Conservation (phyloP, 2,329 filamentous ascomycete genomes). For the Nemania sp. region DNA sequence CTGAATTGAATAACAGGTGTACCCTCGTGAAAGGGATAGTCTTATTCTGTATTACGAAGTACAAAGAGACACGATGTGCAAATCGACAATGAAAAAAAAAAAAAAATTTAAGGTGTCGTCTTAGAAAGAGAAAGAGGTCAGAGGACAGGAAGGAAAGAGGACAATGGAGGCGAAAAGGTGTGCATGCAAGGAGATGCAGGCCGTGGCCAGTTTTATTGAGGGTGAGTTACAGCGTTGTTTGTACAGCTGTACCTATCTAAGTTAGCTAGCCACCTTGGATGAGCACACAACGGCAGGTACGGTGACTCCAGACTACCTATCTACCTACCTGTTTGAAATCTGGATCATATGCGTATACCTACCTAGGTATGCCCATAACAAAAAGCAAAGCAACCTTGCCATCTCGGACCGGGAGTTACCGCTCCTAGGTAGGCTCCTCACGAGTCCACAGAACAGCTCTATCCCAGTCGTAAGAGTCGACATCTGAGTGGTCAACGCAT, state of each 20-base stretch:
- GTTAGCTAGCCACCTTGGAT: conserved; percentile 10
- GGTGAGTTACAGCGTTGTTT: neutral
- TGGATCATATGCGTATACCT: neutral
- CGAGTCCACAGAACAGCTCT: conserved; percentile 22
- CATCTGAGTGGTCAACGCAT: conserved; percentile 42
- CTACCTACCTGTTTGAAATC: no score
- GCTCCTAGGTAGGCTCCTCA: neutral
- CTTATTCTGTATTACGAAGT: conserved; percentile 30
- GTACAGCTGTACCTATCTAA: conserved; percentile 11
- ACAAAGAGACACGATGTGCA: conserved; percentile 1
- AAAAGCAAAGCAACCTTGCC: conserved; percentile 8
- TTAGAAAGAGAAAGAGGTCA: conserved; percentile 22
- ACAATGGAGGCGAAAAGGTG: conserved; percentile 32
- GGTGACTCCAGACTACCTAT: no score
- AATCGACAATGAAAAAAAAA: conserved; percentile 30
- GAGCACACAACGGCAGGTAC: neutral
- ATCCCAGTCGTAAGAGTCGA: conserved; percentile 29
- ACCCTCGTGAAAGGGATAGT: conserved; percentile 27
- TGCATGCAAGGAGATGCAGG: conserved; percentile 31
- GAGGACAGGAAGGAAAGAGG: conserved; percentile 3
- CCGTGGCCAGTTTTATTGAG: conserved; percentile 34
- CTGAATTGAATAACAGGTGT: conserved; percentile 11
- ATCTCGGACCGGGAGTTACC: conserved; percentile 18
- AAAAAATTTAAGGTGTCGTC: conserved; percentile 15
- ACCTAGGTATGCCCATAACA: conserved; percentile 15